phyloP scores from a whole-genome alignment of 192 early-diverging fungal species.

The Kappamyces sp. region DNA sequence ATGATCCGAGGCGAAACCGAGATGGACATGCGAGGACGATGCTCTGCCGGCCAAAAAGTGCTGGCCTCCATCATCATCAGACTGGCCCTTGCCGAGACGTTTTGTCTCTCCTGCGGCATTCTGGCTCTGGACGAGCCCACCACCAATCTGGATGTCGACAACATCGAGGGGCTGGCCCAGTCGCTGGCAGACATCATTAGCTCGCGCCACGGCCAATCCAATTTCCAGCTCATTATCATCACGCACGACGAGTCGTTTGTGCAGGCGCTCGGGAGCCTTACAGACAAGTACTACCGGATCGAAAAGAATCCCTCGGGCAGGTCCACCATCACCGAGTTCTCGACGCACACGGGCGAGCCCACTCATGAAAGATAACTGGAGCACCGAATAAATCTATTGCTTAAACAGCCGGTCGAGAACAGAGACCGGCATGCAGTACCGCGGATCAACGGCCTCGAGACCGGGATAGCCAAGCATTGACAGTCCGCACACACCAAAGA shows the following conservation, averaged over 20 bases:
- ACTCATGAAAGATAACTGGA: too few relatives aligned
- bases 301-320: slow-evolving; percentile 52
- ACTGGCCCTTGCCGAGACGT: slow-evolving; percentile 90
- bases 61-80: slow-evolving; percentile 94
- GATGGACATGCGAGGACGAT: slow-evolving; percentile 90
- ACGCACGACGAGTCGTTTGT: slow-evolving; percentile 98
- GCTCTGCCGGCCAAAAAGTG: slow-evolving; percentile 96
- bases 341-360: too few relatives aligned
- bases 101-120: slow-evolving; percentile 87
- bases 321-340: too few relatives aligned
- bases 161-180: slow-evolving; percentile 79
- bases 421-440: slow-evolving; percentile 68
- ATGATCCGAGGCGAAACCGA: slow-evolving; percentile 83
- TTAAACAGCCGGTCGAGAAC: slow-evolving; percentile 9
- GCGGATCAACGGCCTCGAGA: slow-evolving; percentile 75
- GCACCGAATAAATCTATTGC: too few relatives aligned
- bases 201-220: slow-evolving; percentile 65
- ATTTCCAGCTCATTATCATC: slow-evolving; percentile 97
- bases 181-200: slow-evolving; percentile 75
- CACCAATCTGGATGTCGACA: slow-evolving; percentile 86
- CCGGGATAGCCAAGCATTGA: slow-evolving; percentile 76
- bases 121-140: slow-evolving; percentile 96
- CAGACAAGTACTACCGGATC: slow-evolving; percentile 86
- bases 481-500: slow-evolving; percentile 89
- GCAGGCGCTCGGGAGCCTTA: slow-evolving; percentile 74